These are phyloP conservation scores for Fraxinus quadrangulata DNA, from an alignment of 257 asterid species.

Conservation along the genomic window DNA sequence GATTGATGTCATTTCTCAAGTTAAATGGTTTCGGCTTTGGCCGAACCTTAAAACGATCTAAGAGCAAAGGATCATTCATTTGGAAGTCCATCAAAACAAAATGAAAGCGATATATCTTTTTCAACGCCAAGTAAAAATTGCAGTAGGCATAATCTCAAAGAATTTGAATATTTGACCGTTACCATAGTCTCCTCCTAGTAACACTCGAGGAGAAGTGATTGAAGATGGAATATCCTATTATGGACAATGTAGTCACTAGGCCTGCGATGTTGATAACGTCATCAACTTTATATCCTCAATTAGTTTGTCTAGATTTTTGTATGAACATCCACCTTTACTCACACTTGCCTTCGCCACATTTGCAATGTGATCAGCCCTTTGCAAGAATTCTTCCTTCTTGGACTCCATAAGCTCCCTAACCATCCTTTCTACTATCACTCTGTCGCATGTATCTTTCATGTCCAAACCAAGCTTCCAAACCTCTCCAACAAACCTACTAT, in stretches of 20 bases:
- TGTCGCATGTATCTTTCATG: constrained; percentile 57
- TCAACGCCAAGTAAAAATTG: background rate
- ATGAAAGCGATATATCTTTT: background rate
- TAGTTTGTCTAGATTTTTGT: constrained; percentile 32
- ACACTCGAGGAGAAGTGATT: background rate
- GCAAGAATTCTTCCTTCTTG: constrained; percentile 44
- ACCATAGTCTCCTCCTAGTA: background rate
- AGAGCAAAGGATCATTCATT: background rate
- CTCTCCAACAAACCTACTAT: constrained; percentile 44
- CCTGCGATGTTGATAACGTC: background rate
- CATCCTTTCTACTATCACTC: constrained; percentile 41
- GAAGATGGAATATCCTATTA: background rate
- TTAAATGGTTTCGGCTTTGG: no score
- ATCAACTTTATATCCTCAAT: constrained; percentile 31
- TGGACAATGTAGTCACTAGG: background rate
- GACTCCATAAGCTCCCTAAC: constrained; percentile 51
- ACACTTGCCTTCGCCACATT: constrained; percentile 35
- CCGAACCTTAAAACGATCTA: no score
- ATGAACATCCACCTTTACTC: constrained; percentile 44
- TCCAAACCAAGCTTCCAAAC: constrained; percentile 56
- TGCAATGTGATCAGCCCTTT: constrained; percentile 32
- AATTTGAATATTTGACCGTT: background rate
- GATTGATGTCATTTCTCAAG: no score
- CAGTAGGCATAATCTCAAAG: background rate
- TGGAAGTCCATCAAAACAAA: background rate